Evolutionary conservation across 2,329 filamentous ascomycete species (phyloP).

Genomic region (Lecanicillium sp.): DNA sequence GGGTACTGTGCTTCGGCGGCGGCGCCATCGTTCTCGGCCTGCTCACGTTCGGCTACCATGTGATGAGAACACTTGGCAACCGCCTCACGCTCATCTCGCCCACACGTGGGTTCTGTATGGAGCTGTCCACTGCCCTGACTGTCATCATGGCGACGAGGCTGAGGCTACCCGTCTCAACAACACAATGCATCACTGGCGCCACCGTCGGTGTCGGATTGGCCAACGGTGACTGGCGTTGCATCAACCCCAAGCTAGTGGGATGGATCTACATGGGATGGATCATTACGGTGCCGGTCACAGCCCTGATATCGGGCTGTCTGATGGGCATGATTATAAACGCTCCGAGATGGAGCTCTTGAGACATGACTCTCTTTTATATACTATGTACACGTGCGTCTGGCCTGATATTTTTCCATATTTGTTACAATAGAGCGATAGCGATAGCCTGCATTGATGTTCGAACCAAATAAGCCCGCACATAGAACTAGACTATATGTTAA

Average conservation of each 20-base stretch:
- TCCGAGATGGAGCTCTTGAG: conserved; percentile 29
- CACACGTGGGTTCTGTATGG: conserved; percentile 45
- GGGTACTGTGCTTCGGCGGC: conserved; percentile 45
- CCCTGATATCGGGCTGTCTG: conserved; percentile 42
- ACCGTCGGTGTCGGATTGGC: conserved; percentile 47
- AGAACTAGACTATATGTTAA: background rate
- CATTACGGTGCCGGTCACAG: conserved; percentile 45
- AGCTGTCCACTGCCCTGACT: conserved; percentile 45
- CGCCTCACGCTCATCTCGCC: conserved; percentile 50
- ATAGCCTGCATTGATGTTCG: no score
- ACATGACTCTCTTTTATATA: background rate
- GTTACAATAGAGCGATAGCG: no score
- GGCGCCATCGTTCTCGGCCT: conserved; percentile 49
- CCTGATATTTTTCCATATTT: no score
- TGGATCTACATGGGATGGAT: conserved; percentile 46
- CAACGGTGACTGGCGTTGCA: conserved; percentile 42
- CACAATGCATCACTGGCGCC: conserved; percentile 47
- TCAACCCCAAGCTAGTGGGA: conserved; percentile 43
- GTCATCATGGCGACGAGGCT: conserved; percentile 49
- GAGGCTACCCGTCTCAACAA: conserved; percentile 45
- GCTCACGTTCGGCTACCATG: conserved; percentile 57
- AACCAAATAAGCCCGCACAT: no score
- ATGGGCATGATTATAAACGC: conserved; percentile 52
- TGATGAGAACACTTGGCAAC: conserved; percentile 53
- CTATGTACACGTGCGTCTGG: no score